Evolutionary conservation across 495 filamentous ascomycete genomes (phyloP), one percentile per base, ranked within the genome.

Genomic region (Aspergillus wentii): DNA sequence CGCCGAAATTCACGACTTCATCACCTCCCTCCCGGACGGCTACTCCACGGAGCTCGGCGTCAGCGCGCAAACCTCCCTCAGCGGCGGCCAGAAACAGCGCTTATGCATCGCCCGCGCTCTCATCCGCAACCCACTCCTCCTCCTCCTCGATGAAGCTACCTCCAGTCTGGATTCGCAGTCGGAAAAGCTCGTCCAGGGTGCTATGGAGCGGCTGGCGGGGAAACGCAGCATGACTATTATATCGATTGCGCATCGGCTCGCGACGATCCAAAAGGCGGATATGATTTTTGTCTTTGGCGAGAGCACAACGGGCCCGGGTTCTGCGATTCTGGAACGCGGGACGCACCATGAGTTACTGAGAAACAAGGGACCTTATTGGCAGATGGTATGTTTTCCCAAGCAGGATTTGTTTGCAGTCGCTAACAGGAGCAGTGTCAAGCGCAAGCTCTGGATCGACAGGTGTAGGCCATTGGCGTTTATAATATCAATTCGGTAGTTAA

Each of bases 91-190:
- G 56, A 75, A 75, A 45, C 84, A 88, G 56, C 67, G 84, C 1
- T 52, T 89, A 8, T 73, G 78, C 8, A 80, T 89, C 18, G 84
- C 85, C 1, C 57, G 85, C 10, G 83, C 83, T 0, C 56, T 88
- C 22, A 68, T 89, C 2, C 72, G 83, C 5, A 67, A 79, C 17
- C 82, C 85, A 5, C 51, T 62, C 13, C 60, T 88, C 16, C 54
- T 88, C 35, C 56, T 89, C 8, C 61, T 89, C 1, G 84, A 89
- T 46, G 84, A 89, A 61, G 80, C 84, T 5, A 89, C 84, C 1
- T 74, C 68, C 4, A 74, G 74, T 27, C 62, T 87, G 14, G 84
- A 89, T 43, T 76, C 79, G 10, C 73, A 82, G 55, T 75, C 71
- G 17, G 84, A 87, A 63, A 73, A 71, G 47, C 52, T 80, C 8